Percentiles rank a stretch among this genome's conserved stretches.
These are phyloP conservation scores for Scheffersomyces quercinus DNA, from an alignment of 1,139 yeast genomes.

Conservation along the genomic window DNA sequence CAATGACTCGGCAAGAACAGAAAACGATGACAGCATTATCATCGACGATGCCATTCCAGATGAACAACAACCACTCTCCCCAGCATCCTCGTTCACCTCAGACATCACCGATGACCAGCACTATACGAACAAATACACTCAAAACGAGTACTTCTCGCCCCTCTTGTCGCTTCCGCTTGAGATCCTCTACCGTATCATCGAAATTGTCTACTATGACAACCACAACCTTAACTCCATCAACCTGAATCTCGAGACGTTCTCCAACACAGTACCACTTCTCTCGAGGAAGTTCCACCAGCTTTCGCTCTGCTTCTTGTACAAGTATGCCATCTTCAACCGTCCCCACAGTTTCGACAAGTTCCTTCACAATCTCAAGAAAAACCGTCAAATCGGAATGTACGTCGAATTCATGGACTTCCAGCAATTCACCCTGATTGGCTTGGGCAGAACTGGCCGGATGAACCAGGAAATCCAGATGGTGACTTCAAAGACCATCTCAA, in stretches of 20 bases:
- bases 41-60: not conserved
- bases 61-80: conserved; percentile 8
- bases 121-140: not conserved
- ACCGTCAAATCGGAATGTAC: conserved; percentile 57
- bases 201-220: conserved; percentile 45
- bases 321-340: conserved; percentile 72
- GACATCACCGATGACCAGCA: not conserved
- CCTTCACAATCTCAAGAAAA: conserved; percentile 53
- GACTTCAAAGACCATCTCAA: conserved; percentile 67
- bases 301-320: conserved; percentile 49
- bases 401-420: conserved; percentile 83
- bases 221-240: conserved; percentile 38
- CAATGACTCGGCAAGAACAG: conserved; percentile 23
- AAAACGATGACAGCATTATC: conserved; percentile 1
- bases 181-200: conserved; percentile 43
- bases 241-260: conserved; percentile 43
- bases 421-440: conserved; percentile 85
- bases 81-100: conserved; percentile 6
- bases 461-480: conserved; percentile 91
- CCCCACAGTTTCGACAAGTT: conserved; percentile 81
- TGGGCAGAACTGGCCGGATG: conserved; percentile 88
- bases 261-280: conserved; percentile 40
- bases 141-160: conserved; percentile 19
- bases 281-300: conserved; percentile 34
- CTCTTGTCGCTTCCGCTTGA: conserved; percentile 43